Base-by-base conservation (phyloP, 1,139 yeast species). In the Nakaseomyces sp. region DNA sequence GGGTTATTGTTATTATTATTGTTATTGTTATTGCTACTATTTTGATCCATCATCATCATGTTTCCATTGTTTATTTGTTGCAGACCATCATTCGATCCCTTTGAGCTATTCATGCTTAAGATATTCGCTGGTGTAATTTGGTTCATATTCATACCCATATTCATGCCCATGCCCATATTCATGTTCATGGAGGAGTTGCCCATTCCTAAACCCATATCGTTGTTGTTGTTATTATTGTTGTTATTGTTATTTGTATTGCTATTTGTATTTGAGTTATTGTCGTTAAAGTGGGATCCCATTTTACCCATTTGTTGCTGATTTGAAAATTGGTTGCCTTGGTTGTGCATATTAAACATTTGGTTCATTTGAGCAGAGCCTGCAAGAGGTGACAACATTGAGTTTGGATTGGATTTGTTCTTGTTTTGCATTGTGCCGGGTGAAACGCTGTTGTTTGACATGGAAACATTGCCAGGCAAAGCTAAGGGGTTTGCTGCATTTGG, bases 41-140 rank as follows among this genome's bases (percentile, higher is more conserved):
- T 32, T 15, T 32, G 63, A 61, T 8, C 48, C 61, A 30, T 30
- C 33, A 30, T 30, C 33, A 30, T 30, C 33, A 30, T 30, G 37
- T 8, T 22, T 33, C 25, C 42, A 31, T 16, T 40, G 40, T 28
- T 41, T 43, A 38, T 46, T 39, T 42, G 44, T n/a, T 44, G 49
- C 25, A 40, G 47, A 18, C 39, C 45, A 32, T 48, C 48, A 5
- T 30, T 30, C 10, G 19, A 13, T 9, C 45, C 46, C 8, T 49
- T 47, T 44, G 54, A 43, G 38, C 18, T 30, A 13, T 51, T 55
- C 63, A 58, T 60, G 45, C 46, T 59, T 26, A 60, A 42, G 24
- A 59, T 60, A 41, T 56, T 60, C 2, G 61, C 63, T 1, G 64
- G 63, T 4, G 63, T 60, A 7, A 58, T 52, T 25, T 50, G 52